Evolutionary conservation across 179 eudicot genomes (phyloP).

Genomic region (Heliamphora pulchella): DNA sequence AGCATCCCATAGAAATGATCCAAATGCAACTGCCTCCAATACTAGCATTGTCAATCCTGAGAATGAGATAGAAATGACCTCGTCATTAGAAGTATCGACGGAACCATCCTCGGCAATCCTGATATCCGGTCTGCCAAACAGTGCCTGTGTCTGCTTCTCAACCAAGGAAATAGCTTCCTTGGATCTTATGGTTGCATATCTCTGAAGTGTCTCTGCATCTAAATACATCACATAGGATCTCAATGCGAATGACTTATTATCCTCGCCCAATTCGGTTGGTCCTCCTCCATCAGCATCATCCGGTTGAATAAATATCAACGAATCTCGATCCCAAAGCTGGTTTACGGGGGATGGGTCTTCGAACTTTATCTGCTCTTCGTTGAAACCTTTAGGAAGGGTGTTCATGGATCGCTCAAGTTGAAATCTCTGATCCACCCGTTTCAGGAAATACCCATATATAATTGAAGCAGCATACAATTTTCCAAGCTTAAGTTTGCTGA

Average conservation of each 20-base stretch:
- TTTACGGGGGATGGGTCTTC: constrained; percentile 35
- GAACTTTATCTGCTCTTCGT: constrained; percentile 24
- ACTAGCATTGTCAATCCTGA: constrained; percentile 75
- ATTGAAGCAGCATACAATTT: constrained; percentile 93
- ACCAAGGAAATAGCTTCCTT: constrained; percentile 77
- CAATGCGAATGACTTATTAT: constrained; percentile 40
- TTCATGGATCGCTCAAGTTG: constrained; percentile 88
- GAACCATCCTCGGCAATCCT: constrained; percentile 49
- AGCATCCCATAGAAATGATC: constrained; percentile 90
- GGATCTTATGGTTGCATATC: constrained; percentile 83
- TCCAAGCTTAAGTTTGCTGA: constrained; percentile 86
- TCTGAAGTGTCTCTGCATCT: constrained; percentile 86
- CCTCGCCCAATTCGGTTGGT: constrained; percentile 30
- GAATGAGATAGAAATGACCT: constrained; percentile 40
- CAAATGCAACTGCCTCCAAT: constrained; percentile 87
- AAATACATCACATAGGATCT: constrained; percentile 88
- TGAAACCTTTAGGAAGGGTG: constrained; percentile 65
- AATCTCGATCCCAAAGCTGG: constrained; percentile 69
- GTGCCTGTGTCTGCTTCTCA: constrained; percentile 91
- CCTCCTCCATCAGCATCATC: constrained; percentile 44
- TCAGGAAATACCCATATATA: constrained; percentile 90
- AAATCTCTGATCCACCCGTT: constrained; percentile 80
- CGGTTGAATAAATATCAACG: constrained; percentile 47
- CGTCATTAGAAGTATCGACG: constrained; percentile 56
- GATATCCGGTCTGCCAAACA: constrained; percentile 90